Evolutionary conservation across 2,329 filamentous ascomycete genomes (phyloP), one percentile per base, ranked within the genome.

Genomic region (Cercospora sp.): DNA sequence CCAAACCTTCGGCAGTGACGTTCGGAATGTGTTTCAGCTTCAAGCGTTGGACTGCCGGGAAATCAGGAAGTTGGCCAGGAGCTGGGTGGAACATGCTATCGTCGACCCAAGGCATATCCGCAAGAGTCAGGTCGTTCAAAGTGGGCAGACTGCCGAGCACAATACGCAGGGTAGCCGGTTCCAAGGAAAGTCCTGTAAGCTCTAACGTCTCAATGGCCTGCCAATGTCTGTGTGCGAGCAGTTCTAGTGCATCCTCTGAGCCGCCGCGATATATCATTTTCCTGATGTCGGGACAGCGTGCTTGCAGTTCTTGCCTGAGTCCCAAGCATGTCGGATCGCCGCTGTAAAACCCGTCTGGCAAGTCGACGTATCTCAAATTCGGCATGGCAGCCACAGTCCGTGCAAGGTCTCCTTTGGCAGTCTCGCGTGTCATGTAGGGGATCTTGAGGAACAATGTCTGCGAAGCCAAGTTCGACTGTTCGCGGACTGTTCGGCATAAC

Each of bases 351-450:
- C 93, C 94, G 72, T 95, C 91, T 4, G 94, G 94, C 7, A 98
- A 85, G 80, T 98, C 94, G 72, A 97, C 90, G 79, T 95, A 97
- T 78, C 88, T 90, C 55, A 98, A 83, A 76, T 94, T 93, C 32
- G 93, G 92, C 53, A 94, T 85, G 26, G 94, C 91, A 43, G 93
- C 92, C 59, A 97, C 90, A 28, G 91, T 92, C 61, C 93, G 89
- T 9, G 94, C 94, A 60, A 97, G 86, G 71, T 94, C 91, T 64
- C 91, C 87, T 78, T 95, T 93, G 78, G 87, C 91, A 1, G 91
- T 91, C 82, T 97, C 93, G 67, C 94, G 89, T 64, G 94, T 90
- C 94, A 97, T 97, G 80, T 97, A 97, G 6, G 94, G 93, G 68
- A 93, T 89, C 83, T 97, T 97, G 75, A 98, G 84, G 74, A 90